Conservation (phyloP, 2,329 filamentous ascomycete species). For the Xylaria sp. region DNA sequence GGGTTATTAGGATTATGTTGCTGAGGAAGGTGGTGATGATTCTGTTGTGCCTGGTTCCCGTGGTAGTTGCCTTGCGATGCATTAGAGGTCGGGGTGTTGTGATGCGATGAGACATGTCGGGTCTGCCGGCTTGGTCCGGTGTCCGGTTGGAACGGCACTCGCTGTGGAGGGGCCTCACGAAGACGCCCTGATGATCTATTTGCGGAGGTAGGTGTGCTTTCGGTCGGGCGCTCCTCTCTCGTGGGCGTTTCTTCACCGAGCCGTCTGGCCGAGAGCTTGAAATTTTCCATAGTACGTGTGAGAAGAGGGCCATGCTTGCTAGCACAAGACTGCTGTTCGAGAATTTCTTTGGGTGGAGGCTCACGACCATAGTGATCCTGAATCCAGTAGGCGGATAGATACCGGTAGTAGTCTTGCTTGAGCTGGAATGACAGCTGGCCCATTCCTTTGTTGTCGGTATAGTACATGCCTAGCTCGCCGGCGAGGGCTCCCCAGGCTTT, state of each 20-base stretch:
- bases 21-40: conserved; percentile 45
- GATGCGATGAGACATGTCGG: conserved; percentile 65
- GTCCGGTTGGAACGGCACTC: conserved; percentile 87
- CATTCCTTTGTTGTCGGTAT: conserved; percentile 70
- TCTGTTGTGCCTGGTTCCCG: conserved; percentile 37
- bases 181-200: conserved; percentile 72
- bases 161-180: conserved; percentile 84
- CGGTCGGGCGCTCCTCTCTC: conserved; percentile 68
- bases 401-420: conserved; percentile 91
- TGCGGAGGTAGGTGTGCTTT: conserved; percentile 62
- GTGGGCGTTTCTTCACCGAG: conserved; percentile 69
- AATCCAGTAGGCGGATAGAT: conserved; percentile 89
- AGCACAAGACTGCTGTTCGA: conserved; percentile 80
- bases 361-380: conserved; percentile 79
- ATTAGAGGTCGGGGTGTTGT: conserved; percentile 48
- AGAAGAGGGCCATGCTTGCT: conserved; percentile 86
- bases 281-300: conserved; percentile 82
- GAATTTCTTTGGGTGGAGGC: conserved; percentile 86
- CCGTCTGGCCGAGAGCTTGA: conserved; percentile 64
- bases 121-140: conserved; percentile 72
- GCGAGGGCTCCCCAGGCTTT: conserved; percentile 86
- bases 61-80: conserved; percentile 41
- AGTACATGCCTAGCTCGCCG: conserved; percentile 78
- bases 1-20: conserved; percentile 48
- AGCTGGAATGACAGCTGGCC: conserved; percentile 86